Evolutionary conservation across 1,139 yeast genomes (phyloP), one percentile per base, ranked within the genome.

Genomic region (Geotrichum citri-aurantii): DNA sequence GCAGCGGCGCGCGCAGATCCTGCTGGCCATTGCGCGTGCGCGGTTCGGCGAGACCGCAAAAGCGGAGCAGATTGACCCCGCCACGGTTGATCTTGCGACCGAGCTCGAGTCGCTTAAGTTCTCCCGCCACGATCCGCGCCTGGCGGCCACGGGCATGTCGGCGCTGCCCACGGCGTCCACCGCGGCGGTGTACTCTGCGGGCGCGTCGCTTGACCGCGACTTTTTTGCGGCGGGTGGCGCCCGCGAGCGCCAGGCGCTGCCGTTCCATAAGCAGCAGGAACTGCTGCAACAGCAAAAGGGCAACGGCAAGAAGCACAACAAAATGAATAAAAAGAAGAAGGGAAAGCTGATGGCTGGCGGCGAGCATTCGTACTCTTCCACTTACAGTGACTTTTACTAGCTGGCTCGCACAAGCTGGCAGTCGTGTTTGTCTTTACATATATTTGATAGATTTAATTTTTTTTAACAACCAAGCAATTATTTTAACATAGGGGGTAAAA

Each of bases 191-290:
- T 74, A 53, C 77, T 91, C 95, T 12, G 88, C 89, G 1, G 79
- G 89, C 64, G 84, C 81, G 64, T 93, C 88, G 65, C 78, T 91
- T 64, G 97, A 91, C 71, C 79, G 82, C 52, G 96, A 90, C 64
- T 92, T 92, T 68, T 92, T 92, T 77, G 79, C 80, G 60, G 81
- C 85, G 84, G 80, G 80, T 61, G 76, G 74, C 29, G 83, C 86
- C 2, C 79, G 79, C 63, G 96, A 95, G 2, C 82, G 80, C 61
- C 69, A 86, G 60, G 77, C 78, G 49, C 77, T 81, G 27, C 96
- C 97, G 10, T 89, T 89, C 79, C 96, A 91, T 70, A 79, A 80
- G 68, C 77, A 70, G 64, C 55, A 54, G 56, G n/a, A n/a, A n/a
- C n/a, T n/a, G n/a, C n/a, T n/a, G n/a, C 55, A 50, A 62, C 27